Evolutionary conservation across 2,329 filamentous ascomycete genomes (phyloP), one percentile per base, ranked within the genome.

Genomic region (Metarhizium anisopliae): DNA sequence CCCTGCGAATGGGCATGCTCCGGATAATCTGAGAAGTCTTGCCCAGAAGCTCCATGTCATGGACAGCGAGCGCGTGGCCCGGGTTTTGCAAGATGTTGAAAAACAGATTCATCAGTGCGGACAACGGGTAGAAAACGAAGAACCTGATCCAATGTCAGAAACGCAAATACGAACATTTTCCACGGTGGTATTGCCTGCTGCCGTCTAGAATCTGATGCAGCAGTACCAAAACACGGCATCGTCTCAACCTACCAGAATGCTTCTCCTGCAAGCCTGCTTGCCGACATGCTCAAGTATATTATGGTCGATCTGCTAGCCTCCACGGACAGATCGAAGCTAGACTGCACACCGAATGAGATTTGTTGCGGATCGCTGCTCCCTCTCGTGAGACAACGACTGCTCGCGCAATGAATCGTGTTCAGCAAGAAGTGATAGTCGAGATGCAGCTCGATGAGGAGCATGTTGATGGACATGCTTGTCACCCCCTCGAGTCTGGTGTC

Each of bases 351-450:
- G 14, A 76, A 72, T 55, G 74, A 72, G 47, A 74, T 60, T 2
- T 57, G 58, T 59, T 54, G 63, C 51, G 56, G 2, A 25, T 50
- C 29, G 3, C 55, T 54, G 40, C 50, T 55, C 69, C 67, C 47
- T 62, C 64, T 63, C 8, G 62, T 60, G 68, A 72, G 70, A 56
- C 79, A 82, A 2, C 80, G 68, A 4, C 77, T 75, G 36, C 77
- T 82, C 0, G 80, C 78, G 4, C 76, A 70, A 58, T 84, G 81
- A 18, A 84, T 82, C 6, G 75, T 74, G 1, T 75, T 75, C 64
- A 82, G 71, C 47, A 81, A 72, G 55, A 81, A 72, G 57, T 82
- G 76, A 53, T 84, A 84, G 52, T 82, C 78, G 4, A 83, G 64
- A 16, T 78, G 74, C 2, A 81, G 61, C 50, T 77, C 69, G 14